Base-by-base conservation (phyloP, 345 rosid species). In the Durio zibethinus region DNA sequence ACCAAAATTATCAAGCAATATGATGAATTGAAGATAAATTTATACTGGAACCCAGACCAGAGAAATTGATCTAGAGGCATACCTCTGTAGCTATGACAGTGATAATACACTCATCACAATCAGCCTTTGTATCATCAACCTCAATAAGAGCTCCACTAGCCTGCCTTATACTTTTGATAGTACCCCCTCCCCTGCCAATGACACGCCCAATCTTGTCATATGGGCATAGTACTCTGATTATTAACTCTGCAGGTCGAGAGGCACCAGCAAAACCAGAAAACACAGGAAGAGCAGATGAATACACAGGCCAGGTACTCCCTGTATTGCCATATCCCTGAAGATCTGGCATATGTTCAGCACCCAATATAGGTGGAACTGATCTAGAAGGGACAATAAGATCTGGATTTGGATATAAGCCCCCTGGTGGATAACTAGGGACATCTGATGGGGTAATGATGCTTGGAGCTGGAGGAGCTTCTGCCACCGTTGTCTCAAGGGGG, bases 161-260 rank as follows among this genome's bases (percentile, higher is more conserved):
- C 83, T 96, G 97, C 82, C 99, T 93, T 77, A 96, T 92, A 66
- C 86, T 90, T 83, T 92, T 96, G 76, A 93, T 92, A 45, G 97
- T 92, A 66, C 92, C 76, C 29, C 99, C 99, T 82, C 94, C 97
- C 86, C 88, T 93, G 61, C 98, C 99, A 69, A 96, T 96, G 71
- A 96, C 99, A 72, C 99, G 98, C 1, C 99, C 99, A 75, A 93
- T 96, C 76, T 92, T 96, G 77, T 88, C 79, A 79, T 83, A 87
- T 50, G 97, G 87, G 80, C 99, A 96, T 78, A 96, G 45, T 8
- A 96, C 89, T 76, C 88, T 86, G 31, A 96, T 21, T 48, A 84
- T 77, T 78, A 96, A 83, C 77, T 96, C 96, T 87, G 88, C 94
- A 20, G 88, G 85, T 76, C 35, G 88, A 9, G 92, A 84, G 78